Base-by-base conservation (phyloP, 2,329 filamentous ascomycete species). In the Hymenotorrendiella dingleyae region DNA sequence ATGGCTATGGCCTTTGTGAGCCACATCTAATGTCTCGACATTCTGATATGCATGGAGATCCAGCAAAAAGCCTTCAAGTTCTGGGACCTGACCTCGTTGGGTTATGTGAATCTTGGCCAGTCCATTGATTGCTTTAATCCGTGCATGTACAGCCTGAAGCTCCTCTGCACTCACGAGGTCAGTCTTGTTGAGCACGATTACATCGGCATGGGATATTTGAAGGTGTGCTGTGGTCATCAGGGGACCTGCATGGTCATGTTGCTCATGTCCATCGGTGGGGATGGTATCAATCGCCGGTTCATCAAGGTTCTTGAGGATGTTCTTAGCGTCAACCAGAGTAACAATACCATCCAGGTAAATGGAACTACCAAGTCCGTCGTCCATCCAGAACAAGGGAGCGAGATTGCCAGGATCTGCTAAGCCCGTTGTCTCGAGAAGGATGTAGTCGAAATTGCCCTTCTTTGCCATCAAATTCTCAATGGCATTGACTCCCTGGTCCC, bases 301-400 rank as follows among this genome's bases (percentile, higher is more conserved):
- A 50, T 96, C 86, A 2, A 98, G 73, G 55, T 80, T 86, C 50
- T 75, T 80, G 4, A 94, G 64, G 17, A 98, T 85, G 57, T 97
- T 96, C 67, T 93, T 94, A 23, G 90, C 91, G 62, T 98, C 93
- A 16, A 98, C 87, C 1, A 98, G 71, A 0, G 93, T 97, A 35
- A 97, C 90, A 43, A 98, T 95, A 2, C 93, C 93, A 60, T 98
- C 93, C 0, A 98, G 78, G 63, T 94, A 98, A 56, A 98, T 96
- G 27, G 84, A 90, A 64, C 90, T 95, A 6, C 89, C 91, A 3
- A 98, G 75, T 0, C 90, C 93, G 53, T 97, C 91, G 56, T 98
- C 93, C 20, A 98, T 83, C 93, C 93, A 98, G 68, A 98, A 98
- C 11, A 97, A 69, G 1, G 93, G 93, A 0, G 93, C 93, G 39